Evolutionary conservation across 208 protist genomes (phyloP).

Genomic region (Wallacemonas sp.): DNA sequence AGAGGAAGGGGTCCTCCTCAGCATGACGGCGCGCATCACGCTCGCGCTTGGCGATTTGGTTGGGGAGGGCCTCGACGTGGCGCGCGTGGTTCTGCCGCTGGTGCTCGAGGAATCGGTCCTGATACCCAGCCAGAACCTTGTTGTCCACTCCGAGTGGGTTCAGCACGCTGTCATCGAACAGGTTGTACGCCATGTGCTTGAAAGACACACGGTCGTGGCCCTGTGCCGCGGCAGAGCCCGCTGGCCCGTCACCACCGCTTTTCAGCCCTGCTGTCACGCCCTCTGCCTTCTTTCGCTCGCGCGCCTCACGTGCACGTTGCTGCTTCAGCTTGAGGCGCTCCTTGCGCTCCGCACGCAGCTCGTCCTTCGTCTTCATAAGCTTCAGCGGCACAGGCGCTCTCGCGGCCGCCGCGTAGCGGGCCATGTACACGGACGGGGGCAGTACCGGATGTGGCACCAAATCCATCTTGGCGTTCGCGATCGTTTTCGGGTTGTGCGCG

Average conservation of each 20-base stretch:
- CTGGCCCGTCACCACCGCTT: neutral
- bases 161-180: slow-evolving; percentile 62
- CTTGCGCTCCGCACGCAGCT: slow-evolving; percentile 62
- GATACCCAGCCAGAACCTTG: slow-evolving; percentile 63
- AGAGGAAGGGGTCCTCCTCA: slow-evolving; percentile 49
- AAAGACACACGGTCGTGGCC: slow-evolving; percentile 63
- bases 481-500: slow-evolving; percentile 7
- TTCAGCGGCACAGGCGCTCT: slow-evolving; percentile 23
- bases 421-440: slow-evolving; percentile 54
- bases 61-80: slow-evolving; percentile 70
- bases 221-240: neutral
- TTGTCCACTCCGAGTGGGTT: slow-evolving; percentile 72
- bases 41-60: slow-evolving; percentile 69
- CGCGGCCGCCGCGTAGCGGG: slow-evolving; percentile 27
- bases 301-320: slow-evolving; percentile 33
- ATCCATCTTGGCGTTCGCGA: slow-evolving; percentile 24
- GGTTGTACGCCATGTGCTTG: slow-evolving; percentile 48
- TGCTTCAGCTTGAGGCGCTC: slow-evolving; percentile 51
- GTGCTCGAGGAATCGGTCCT: slow-evolving; percentile 74
- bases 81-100: slow-evolving; percentile 77
- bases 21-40: slow-evolving; percentile 55
- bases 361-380: slow-evolving; percentile 53
- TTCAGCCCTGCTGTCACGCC: neutral
- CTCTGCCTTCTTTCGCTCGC: slow-evolving; percentile 13
- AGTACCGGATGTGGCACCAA: slow-evolving; percentile 58